Conservation (phyloP, 139 green algal genomes). For the Trebouxia sp. region DNA sequence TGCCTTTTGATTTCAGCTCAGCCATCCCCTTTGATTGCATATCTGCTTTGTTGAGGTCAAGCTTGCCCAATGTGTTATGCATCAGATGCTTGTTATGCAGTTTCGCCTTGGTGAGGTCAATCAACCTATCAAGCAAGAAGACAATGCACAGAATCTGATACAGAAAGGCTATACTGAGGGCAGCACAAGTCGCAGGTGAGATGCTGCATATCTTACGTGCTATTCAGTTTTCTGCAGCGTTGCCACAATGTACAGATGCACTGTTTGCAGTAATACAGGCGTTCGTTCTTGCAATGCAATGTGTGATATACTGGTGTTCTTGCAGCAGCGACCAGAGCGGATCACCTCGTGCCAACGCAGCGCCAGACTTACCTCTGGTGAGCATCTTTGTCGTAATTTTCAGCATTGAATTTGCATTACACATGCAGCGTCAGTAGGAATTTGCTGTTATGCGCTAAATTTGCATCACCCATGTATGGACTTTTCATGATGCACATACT, state of each 20-base stretch:
- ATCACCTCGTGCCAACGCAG: conserved; percentile 1
- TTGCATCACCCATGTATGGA: too few relatives aligned
- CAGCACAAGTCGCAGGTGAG: conserved; percentile 17
- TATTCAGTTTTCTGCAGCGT: too few relatives aligned
- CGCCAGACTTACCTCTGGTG: background rate
- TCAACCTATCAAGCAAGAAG: conserved; percentile 16
- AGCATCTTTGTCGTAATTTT: background rate
- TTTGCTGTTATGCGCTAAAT: too few relatives aligned
- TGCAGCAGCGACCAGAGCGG: conserved; percentile 20
- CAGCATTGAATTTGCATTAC: too few relatives aligned
- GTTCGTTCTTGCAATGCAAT: background rate
- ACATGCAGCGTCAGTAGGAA: too few relatives aligned
- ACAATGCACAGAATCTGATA: conserved; percentile 23
- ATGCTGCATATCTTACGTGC: background rate
- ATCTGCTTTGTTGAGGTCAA: background rate
- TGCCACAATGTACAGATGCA: too few relatives aligned
- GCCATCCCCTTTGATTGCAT: too few relatives aligned
- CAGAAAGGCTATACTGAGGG: conserved; percentile 14
- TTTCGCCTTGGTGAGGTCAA: background rate
- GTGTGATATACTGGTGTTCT: too few relatives aligned
- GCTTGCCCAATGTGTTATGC: background rate
- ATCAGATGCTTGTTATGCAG: background rate
- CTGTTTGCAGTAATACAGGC: too few relatives aligned
- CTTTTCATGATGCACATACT: too few relatives aligned
- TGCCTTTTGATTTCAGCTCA: too few relatives aligned